Base-by-base conservation (phyloP, 768 basidiomycete genomes). In the Chalciporus chontae region DNA sequence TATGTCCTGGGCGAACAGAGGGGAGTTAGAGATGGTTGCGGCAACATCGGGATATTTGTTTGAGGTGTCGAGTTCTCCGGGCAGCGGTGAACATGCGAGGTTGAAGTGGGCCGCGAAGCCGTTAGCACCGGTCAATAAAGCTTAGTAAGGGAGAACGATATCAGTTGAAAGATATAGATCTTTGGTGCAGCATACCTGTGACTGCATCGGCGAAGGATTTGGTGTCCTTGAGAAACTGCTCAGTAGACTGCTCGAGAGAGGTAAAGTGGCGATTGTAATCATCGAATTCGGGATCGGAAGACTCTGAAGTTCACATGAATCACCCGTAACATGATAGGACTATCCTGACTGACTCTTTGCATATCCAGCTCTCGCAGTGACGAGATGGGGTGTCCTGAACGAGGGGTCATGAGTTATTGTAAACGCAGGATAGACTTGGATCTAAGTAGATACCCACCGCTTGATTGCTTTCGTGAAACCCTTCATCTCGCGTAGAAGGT, bases 181-280 rank as follows among this genome's bases (percentile, higher is more conserved):
- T 29, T 34, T 41, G 49, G 14, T 43, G 47, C 15, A 38, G 43
- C 52, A 53, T 65, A 87, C 91, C 65, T 50, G 77, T 80, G 47
- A 96, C 87, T 23, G 87, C 80, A 37, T 97, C 93, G 14, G 81
- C 81, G 72, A 93, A 98, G 5, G 83, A 76, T 61, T 87, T 90
- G 27, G 88, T 84, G 62, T 99, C 94, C 73, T 98, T 97, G 59
- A 94, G 70, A 50, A 98, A 73, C 72, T 93, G 94, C 65, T 94
- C 94, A 0, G 87, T 80, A 21, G 88, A 84, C 44, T 78, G 69
- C 70, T 98, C 93, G 56, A 97, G 73, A 4, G 77, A 63, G 10
- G 77, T 68, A 67, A 96, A 95, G 64, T 90, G 82, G 39, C 85
- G 78, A 55, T 84, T 78, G 58, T 84, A 88, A 52, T 94, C 91